These are phyloP conservation scores for Chaetothyriales sp. DNA, from an alignment of 2,329 filamentous ascomycete species.

Conservation along the genomic window DNA sequence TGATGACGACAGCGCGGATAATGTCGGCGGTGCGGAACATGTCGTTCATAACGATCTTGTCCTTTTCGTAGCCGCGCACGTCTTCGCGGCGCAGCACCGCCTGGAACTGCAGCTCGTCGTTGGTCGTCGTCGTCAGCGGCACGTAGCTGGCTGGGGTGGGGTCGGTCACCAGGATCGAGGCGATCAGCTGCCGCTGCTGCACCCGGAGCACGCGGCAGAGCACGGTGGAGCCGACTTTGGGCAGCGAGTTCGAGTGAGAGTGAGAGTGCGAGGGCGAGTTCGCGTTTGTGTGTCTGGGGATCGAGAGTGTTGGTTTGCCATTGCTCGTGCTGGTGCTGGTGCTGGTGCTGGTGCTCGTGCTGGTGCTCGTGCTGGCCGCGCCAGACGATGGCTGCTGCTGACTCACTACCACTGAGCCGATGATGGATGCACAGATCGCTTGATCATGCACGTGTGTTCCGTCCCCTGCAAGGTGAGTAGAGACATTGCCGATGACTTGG, in stretches of 20 bases:
- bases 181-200: constrained; percentile 67
- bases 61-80: constrained; percentile 87
- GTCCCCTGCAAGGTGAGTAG: constrained; percentile 55
- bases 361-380: no score
- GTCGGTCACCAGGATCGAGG: constrained; percentile 68
- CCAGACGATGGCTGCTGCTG: constrained; percentile 25
- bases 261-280: neutral
- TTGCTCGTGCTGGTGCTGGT: constrained; percentile 15
- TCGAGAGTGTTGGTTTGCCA: constrained; percentile 22
- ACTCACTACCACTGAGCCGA: constrained; percentile 49
- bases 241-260: constrained; percentile 29
- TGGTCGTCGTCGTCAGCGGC: constrained; percentile 22
- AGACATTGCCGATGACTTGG: constrained; percentile 55
- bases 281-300: constrained; percentile 36
- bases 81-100: constrained; percentile 79
- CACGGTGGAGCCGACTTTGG: constrained; percentile 64
- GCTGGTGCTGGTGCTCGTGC: constrained; percentile 15
- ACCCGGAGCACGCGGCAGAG: constrained; percentile 76
- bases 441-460: constrained; percentile 70
- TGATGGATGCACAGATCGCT: constrained; percentile 66
- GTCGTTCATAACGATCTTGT: constrained; percentile 79
- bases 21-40: constrained; percentile 88
- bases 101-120: constrained; percentile 59
- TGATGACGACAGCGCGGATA: constrained; percentile 75
- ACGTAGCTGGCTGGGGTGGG: constrained; percentile 24